Conservation (phyloP, 2,329 filamentous ascomycete genomes). For the Rachicladosporium sp. region DNA sequence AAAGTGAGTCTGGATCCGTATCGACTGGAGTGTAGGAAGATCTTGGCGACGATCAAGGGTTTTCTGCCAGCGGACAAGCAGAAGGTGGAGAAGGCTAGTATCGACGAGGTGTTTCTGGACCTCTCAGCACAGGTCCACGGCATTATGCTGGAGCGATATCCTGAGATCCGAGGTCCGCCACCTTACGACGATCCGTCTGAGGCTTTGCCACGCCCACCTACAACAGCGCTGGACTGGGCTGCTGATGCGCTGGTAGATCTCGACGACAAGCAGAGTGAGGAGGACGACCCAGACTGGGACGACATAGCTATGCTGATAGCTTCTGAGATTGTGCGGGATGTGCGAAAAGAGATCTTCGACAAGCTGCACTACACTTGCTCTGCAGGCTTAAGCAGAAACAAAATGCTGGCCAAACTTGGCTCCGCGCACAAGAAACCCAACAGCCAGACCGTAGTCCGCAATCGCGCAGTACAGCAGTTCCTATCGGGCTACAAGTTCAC, state of each 20-base stretch:
- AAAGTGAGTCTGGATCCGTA: slow-evolving; percentile 95
- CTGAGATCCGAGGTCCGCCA: slow-evolving; percentile 55
- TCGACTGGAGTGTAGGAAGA: slow-evolving; percentile 69
- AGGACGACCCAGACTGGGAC: slow-evolving; percentile 87
- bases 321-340: slow-evolving; percentile 71
- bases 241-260: slow-evolving; percentile 72
- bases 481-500: slow-evolving; percentile 80
- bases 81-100: slow-evolving; percentile 80
- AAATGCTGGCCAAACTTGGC: slow-evolving; percentile 89
- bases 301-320: slow-evolving; percentile 79
- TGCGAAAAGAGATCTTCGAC: slow-evolving; percentile 57
- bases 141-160: slow-evolving; percentile 62
- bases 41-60: slow-evolving; percentile 67
- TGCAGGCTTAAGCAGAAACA: slow-evolving; percentile 78
- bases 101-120: slow-evolving; percentile 94
- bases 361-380: slow-evolving; percentile 81
- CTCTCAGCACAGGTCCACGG: slow-evolving; percentile 72
- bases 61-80: slow-evolving; percentile 52
- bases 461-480: slow-evolving; percentile 68
- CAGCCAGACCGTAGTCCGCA: slow-evolving; percentile 84
- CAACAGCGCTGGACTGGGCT: slow-evolving; percentile 68
- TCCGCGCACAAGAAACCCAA: slow-evolving; percentile 90
- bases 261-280: slow-evolving; percentile 58
- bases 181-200: slow-evolving; percentile 60
- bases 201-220: slow-evolving; percentile 58